Evolutionary conservation across 2,329 filamentous ascomycete species (phyloP), one percentile per base, ranked within the genome.

Genomic region (Diaporthe vexans): DNA sequence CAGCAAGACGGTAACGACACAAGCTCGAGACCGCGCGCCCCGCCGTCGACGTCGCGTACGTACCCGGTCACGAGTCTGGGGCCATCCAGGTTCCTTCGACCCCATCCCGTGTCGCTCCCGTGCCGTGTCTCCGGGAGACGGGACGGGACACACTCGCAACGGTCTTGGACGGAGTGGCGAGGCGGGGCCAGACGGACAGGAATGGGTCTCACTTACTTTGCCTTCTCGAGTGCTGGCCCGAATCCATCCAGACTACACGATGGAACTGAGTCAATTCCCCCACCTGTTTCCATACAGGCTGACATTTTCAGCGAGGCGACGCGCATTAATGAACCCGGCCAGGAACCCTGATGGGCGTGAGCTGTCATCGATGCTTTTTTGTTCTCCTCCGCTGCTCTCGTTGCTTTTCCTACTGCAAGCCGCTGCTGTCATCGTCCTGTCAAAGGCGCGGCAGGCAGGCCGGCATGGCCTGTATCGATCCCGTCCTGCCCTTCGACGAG

Each of bases 61-160:
- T 48, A 48, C 8, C 43, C 61, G 33, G 13, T 43, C 40, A 40
- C 37, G 40, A 43, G 40, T 43, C 40, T 43, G 13, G 33, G 33
- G 11, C 29, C 63, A 67, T 67, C 46, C 29, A 52, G 63, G 63
- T 67, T 6, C 46, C n/a, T 5, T 46, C 43, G 8, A 7, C 19
- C 46, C 40, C 19, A 10, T 54, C 63, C 61, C 61, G 61, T 67
- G 59, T 19, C 40, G 40, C 59, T n/a, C 59, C 61, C 61, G 46
- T 51, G 63, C 63, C 63, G 63, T 67, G 63, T 67, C 63, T 54
- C 33, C 63, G 63, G 63, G n/a, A 67, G 61, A 67, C n/a, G 21
- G 43, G 43, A 24, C 40, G 40, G 40, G 40, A 43, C 40, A 67
- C 33, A 67, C 46, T 52, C 46, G 17, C 46, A 33, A 52, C 46